phyloP scores from a whole-genome alignment of 352 stramenopile species.

The Stramenopiles sp. region DNA sequence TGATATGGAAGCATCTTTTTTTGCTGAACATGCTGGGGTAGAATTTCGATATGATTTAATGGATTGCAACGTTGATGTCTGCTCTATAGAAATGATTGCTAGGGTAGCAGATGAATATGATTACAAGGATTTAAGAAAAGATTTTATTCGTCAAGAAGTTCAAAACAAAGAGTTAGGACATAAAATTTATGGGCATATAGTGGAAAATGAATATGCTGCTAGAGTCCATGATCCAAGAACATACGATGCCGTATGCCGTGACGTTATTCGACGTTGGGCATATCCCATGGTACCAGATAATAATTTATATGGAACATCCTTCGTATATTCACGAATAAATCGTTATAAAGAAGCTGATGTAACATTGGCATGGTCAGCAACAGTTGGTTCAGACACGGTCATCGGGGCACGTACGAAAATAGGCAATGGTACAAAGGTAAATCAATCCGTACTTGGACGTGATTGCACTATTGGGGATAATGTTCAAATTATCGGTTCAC shows the following conservation, averaged over 20 bases:
- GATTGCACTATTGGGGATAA: conserved; percentile 34
- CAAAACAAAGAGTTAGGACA: conserved; percentile 92
- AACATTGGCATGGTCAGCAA: conserved; percentile 18
- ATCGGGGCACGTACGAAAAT: conserved; percentile 33
- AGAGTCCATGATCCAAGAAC: conserved; percentile 75
- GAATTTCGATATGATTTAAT: conserved; percentile 72
- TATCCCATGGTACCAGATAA: conserved; percentile 84
- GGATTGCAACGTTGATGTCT: conserved; percentile 93
- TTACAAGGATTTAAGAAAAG: conserved; percentile 75
- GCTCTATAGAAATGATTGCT: conserved; percentile 85
- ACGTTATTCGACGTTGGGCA: conserved; percentile 80
- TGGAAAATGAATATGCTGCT: conserved; percentile 69
- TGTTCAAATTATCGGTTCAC: conserved; percentile 39
- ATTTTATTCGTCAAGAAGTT: conserved; percentile 90
- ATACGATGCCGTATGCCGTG: conserved; percentile 69
- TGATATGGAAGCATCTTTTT: conserved; percentile 32
- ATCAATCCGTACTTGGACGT: conserved; percentile 39
- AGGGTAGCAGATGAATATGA: conserved; percentile 96
- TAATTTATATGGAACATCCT: conserved; percentile 39
- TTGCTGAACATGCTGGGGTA: conserved; percentile 48
- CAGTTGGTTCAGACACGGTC: conserved; percentile 36
- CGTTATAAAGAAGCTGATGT: conserved; percentile 26
- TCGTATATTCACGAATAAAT: conserved; percentile 32
- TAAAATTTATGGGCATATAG: conserved; percentile 78
- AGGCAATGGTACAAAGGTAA: conserved; percentile 30